Conservation (phyloP, 306 rosid genomes). For the Geum urbanum region DNA sequence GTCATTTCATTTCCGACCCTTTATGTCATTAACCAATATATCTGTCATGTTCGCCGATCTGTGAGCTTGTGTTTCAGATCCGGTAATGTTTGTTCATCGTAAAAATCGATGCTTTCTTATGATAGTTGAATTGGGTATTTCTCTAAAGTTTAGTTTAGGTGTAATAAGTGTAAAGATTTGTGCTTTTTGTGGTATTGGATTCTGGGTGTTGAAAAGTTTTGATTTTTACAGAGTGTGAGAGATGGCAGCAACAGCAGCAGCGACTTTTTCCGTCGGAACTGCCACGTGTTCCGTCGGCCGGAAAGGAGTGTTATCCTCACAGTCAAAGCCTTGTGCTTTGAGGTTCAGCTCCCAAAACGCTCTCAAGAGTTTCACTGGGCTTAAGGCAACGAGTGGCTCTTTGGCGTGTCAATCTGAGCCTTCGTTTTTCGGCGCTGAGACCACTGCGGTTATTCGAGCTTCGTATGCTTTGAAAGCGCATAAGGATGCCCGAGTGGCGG, state of each 20-base stretch:
- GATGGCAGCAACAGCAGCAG: conserved; percentile 73
- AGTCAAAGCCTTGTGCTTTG: conserved; percentile 44
- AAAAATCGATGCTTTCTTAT: neutral
- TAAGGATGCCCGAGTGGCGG: conserved; percentile 31
- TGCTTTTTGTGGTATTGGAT: neutral
- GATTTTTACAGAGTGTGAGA: conserved; percentile 34
- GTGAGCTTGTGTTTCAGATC: neutral
- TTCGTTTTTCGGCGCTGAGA: conserved; percentile 59
- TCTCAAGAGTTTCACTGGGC: conserved; percentile 64
- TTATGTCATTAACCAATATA: neutral
- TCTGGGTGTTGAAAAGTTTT: neutral
- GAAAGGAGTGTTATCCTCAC: conserved; percentile 47
- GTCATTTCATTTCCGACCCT: neutral
- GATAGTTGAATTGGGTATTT: neutral
- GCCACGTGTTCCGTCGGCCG: conserved; percentile 35
- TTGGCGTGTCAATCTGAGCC: conserved; percentile 41
- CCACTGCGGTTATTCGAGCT: conserved; percentile 42
- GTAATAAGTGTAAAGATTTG: neutral
- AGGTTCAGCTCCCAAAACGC: conserved; percentile 47
- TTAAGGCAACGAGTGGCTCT: conserved; percentile 45
- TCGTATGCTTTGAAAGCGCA: conserved; percentile 53
- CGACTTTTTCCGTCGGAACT: conserved; percentile 54
- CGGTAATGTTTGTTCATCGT: neutral
- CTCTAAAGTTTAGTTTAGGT: no score
- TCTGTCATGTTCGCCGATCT: neutral